Evolutionary conservation across 768 basidiomycete species (phyloP).

Genomic region (Leccinum rimulosum): DNA sequence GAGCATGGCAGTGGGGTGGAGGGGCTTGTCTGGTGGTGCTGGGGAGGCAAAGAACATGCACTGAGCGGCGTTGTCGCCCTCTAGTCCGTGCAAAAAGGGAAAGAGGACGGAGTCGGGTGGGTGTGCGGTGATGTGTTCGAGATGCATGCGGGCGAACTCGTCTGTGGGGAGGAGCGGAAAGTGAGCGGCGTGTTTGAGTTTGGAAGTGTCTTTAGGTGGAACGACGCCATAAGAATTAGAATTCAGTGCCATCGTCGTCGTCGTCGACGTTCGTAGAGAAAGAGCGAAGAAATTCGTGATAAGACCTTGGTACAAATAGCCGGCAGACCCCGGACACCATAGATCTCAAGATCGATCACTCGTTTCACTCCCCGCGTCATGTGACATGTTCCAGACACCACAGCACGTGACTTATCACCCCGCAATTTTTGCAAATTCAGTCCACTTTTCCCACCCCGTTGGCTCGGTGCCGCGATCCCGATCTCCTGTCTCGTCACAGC

Average conservation of each 20-base stretch:
- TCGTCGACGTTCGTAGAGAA: neutral
- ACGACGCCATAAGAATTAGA: slow-evolving; percentile 22
- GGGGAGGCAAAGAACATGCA: slow-evolving; percentile 69
- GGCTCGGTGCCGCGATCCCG: slow-evolving; percentile 19
- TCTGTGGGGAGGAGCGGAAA: slow-evolving; percentile 37
- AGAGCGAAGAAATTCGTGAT: slow-evolving; percentile 9
- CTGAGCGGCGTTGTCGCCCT: slow-evolving; percentile 76
- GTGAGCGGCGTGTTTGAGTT: slow-evolving; percentile 4
- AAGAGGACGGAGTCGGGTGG: slow-evolving; percentile 81
- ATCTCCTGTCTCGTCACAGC: slow-evolving; percentile 35
- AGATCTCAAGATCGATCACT: slow-evolving; percentile 20
- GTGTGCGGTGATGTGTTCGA: slow-evolving; percentile 62
- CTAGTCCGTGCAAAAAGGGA: slow-evolving; percentile 86
- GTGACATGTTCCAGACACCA: slow-evolving; percentile 15
- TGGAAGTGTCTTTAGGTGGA: slow-evolving; percentile 10
- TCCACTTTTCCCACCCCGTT: slow-evolving; percentile 12
- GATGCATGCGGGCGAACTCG: slow-evolving; percentile 61
- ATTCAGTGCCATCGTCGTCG: slow-evolving; percentile 11
- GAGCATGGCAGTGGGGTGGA: slow-evolving; percentile 23
- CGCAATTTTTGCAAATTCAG: slow-evolving; percentile 25
- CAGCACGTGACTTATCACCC: slow-evolving; percentile 17
- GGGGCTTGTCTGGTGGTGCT: slow-evolving; percentile 21
- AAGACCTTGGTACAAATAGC: slow-evolving; percentile 26
- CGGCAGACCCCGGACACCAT: slow-evolving; percentile 16
- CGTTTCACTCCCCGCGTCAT: slow-evolving; percentile 17